phyloP scores from a whole-genome alignment of 2,329 filamentous ascomycete genomes.

The Fusarium staphyleae region DNA sequence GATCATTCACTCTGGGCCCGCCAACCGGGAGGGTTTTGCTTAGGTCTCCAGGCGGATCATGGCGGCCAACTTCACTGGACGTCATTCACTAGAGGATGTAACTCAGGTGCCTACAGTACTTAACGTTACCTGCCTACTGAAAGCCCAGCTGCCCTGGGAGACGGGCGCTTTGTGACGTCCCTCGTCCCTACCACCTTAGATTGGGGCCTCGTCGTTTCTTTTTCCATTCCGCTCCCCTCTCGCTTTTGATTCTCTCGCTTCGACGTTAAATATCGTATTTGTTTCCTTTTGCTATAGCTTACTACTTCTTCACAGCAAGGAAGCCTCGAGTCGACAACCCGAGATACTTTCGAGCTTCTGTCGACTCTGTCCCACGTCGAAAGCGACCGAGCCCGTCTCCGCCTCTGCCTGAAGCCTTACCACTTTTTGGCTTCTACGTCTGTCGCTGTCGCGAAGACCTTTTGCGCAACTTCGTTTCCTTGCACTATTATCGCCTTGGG shows the following conservation, averaged over 20 bases:
- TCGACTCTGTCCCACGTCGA: constrained; percentile 14
- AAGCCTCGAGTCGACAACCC: constrained; percentile 8
- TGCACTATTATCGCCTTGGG: constrained; percentile 8
- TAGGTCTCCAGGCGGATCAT: constrained; percentile 20
- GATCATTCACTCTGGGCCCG: constrained; percentile 15
- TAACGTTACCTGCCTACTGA: too few relatives aligned
- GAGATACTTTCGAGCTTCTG: constrained; percentile 14
- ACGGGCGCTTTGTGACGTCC: constrained; percentile 26
- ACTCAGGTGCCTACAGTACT: too few relatives aligned
- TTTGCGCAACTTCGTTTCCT: constrained; percentile 3
- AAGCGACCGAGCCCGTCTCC: constrained; percentile 10
- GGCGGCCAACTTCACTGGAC: constrained; percentile 1
- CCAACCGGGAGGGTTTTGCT: not conserved
- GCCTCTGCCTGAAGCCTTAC: constrained; percentile 12
- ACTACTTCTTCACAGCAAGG: not conserved
- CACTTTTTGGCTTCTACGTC: constrained; percentile 18
- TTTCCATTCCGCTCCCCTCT: constrained; percentile 26
- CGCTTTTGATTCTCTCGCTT: constrained; percentile 20
- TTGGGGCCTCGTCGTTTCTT: constrained; percentile 32
- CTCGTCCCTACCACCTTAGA: constrained; percentile 28
- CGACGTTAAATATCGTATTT: constrained; percentile 8
- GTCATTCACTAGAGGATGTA: constrained; percentile 14
- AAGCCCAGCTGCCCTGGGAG: too few relatives aligned
- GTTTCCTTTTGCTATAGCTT: constrained; percentile 9
- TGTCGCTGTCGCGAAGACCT: constrained; percentile 13